Conservation (phyloP, 345 rosid genomes). For the Sonneratia alba region DNA sequence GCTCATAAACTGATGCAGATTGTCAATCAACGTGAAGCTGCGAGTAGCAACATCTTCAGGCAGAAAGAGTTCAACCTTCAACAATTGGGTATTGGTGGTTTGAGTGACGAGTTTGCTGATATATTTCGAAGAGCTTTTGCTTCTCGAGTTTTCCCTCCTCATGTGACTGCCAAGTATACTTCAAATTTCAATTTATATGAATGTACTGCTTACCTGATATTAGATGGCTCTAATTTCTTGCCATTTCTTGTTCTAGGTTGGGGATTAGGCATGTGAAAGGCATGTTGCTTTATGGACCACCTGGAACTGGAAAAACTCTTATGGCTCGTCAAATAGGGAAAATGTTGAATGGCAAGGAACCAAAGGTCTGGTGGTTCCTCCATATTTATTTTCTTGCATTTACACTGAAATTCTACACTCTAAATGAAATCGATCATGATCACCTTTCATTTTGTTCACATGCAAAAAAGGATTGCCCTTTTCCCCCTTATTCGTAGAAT, state of each 20-base stretch:
- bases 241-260: constrained; percentile 48
- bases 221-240: not conserved
- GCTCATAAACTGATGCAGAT: constrained; percentile 35
- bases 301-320: constrained; percentile 97
- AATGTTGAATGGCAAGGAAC: constrained; percentile 95
- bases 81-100: constrained; percentile 93
- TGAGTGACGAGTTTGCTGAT: constrained; percentile 95
- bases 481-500: too few relatives aligned
- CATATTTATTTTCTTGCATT: not conserved
- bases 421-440: too few relatives aligned
- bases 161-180: constrained; percentile 75
- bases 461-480: too few relatives aligned
- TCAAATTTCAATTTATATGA: not conserved
- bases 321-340: constrained; percentile 99
- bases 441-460: too few relatives aligned
- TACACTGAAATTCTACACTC: not conserved
- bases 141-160: constrained; percentile 96
- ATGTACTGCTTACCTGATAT: not conserved
- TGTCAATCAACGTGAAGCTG: constrained; percentile 96
- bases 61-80: constrained; percentile 95
- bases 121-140: constrained; percentile 99
- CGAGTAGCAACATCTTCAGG: constrained; percentile 85
- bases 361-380: constrained; percentile 50
- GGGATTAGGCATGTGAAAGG: constrained; percentile 99
- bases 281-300: constrained; percentile 95